Base-by-base conservation (phyloP, 2,329 filamentous ascomycete species). In the Botrytis fabae region DNA sequence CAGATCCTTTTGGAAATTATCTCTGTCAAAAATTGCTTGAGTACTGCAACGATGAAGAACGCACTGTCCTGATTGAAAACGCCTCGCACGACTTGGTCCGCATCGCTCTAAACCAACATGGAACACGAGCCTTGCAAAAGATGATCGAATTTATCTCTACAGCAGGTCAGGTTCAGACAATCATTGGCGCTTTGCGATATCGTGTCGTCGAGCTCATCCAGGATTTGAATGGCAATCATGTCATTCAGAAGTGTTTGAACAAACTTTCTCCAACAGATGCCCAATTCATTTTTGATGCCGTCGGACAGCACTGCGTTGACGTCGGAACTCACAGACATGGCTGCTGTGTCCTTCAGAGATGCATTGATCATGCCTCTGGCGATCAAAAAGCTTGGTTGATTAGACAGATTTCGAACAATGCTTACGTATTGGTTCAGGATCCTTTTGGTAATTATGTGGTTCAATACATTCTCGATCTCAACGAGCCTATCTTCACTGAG, bases 401-500 rank as follows among this genome's bases (percentile, higher is more conserved):
- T 76, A 86, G 88, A 74, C 89, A 93, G 80, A 98, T 99, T 82
- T 98, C 95, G 1, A 87, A 91, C 71, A 92, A 97, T 81, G 94
- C 95, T n/a, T 92, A 93, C 77, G 86, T 91, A 54, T 89, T 99
- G 18, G 94, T 99, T 32, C 94, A 98, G 82, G 96, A 99, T 82
- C 95, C 96, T 0, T 99, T 98, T 78, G 96, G 96, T 80, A 99
- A 99, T 83, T 99, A 99, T 77, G 96, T 99, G 69, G 93, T 99
- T 69, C 96, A 99, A 84, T 99, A 99, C 84, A 98, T 99, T 80
- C 90, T 99, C 78, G 96, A 98, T 81, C 88, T 98, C 71, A 94
- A 94, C 77, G 94, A 99, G 80, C 87, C 92, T 20, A 86, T 86
- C 78, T 98, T 97, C 83, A 98, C 95, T 1, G 92, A 96, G 79